Evolutionary conservation across 2,329 filamentous ascomycete genomes (phyloP).

Genomic region (Colletotrichum sp.): DNA sequence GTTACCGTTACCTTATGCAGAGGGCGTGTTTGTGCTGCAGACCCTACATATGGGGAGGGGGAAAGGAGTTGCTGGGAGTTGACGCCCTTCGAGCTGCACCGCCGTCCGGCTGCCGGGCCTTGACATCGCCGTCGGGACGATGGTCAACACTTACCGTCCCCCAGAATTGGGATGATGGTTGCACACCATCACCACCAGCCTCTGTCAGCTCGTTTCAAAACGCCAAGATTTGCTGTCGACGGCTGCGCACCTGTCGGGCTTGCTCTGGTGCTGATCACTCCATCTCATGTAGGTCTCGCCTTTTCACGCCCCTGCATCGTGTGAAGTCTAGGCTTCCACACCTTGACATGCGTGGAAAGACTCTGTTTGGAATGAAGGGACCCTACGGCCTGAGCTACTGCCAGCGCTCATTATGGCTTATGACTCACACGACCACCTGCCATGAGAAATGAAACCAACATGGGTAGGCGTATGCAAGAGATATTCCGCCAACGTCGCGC

Average conservation of each 20-base stretch:
- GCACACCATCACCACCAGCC: neutral
- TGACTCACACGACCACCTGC: neutral
- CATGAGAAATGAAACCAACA: neutral
- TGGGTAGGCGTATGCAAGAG: neutral
- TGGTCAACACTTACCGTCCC: neutral
- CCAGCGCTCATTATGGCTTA: neutral
- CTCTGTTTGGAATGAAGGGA: neutral
- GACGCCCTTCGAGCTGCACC: neutral
- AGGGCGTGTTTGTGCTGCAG: neutral
- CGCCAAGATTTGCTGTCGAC: neutral
- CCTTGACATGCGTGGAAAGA: neutral
- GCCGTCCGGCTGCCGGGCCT: neutral
- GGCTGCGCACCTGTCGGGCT: neutral
- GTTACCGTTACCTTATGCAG: neutral
- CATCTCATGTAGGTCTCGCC: neutral
- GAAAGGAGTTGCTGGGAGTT: neutral
- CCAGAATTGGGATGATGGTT: neutral
- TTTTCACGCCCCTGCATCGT: neutral
- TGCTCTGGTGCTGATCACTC: neutral
- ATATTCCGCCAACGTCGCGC: neutral
- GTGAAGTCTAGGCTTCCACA: neutral
- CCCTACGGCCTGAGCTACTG: neutral
- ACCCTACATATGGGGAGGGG: neutral
- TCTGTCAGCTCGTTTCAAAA: neutral
- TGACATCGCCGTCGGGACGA: neutral